phyloP scores from a whole-genome alignment of 2,329 filamentous ascomycete genomes.

The Huntiella omanensis region DNA sequence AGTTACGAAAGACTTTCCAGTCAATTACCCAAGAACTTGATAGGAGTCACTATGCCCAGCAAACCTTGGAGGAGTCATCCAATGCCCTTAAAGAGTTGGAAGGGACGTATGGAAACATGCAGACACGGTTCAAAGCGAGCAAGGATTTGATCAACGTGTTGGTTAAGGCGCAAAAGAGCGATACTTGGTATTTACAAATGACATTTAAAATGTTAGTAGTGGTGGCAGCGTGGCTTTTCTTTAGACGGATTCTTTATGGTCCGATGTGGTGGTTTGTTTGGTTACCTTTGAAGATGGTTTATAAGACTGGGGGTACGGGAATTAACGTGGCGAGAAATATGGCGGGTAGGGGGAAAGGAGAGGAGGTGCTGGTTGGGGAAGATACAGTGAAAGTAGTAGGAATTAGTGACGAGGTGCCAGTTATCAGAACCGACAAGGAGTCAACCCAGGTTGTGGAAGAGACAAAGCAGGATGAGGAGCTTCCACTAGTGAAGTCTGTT shows the following conservation, averaged over 20 bases:
- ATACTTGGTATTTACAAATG: slow-evolving; percentile 94
- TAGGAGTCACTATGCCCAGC: slow-evolving; percentile 73
- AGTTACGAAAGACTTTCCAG: slow-evolving; percentile 68
- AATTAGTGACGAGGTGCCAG: too few species aligned
- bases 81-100: slow-evolving; percentile 63
- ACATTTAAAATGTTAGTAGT: slow-evolving; percentile 63
- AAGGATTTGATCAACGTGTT: slow-evolving; percentile 60
- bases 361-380: too few species aligned
- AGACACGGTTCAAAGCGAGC: slow-evolving; percentile 56
- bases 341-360: too few species aligned
- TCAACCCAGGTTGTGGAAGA: too few species aligned
- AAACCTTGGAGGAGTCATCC: slow-evolving; percentile 71
- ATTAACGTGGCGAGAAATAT: too few species aligned
- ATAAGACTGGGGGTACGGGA: too few species aligned
- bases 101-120: slow-evolving; percentile 64
- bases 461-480: too few species aligned
- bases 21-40: slow-evolving; percentile 72
- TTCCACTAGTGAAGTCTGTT: slow-evolving; percentile 17
- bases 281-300: slow-evolving; percentile 54
- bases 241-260: slow-evolving; percentile 69
- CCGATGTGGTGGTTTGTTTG: slow-evolving; percentile 80
- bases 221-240: slow-evolving; percentile 72
- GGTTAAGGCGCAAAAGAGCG: slow-evolving; percentile 76
- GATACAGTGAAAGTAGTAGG: too few species aligned
- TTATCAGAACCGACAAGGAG: too few species aligned